Evolutionary conservation across 108 stramenopile genomes (phyloP).

Genomic region (Nitzschia putrida): DNA sequence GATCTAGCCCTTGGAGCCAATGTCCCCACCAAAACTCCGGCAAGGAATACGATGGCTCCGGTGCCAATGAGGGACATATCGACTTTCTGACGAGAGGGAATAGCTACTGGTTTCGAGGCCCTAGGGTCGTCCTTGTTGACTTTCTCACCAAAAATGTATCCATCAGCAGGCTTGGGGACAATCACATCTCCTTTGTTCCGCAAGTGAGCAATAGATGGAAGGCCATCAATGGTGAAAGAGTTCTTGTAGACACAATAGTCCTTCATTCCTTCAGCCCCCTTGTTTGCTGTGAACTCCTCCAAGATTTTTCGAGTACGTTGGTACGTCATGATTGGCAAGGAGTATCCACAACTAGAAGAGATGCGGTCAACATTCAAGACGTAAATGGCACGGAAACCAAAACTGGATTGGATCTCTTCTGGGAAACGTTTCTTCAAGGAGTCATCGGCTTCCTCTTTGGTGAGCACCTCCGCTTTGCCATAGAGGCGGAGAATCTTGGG

Average conservation of each 20-base stretch:
- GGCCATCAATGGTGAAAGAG: conserved; percentile 54
- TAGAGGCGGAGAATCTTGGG: conserved; percentile 45
- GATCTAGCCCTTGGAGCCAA: neutral
- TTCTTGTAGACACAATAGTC: conserved; percentile 47
- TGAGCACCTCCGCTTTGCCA: conserved; percentile 22
- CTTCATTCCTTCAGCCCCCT: conserved; percentile 30
- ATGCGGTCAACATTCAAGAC: conserved; percentile 41
- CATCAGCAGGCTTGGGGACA: conserved; percentile 25
- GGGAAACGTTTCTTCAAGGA: conserved; percentile 16
- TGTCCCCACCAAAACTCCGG: neutral
- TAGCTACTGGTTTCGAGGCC: neutral
- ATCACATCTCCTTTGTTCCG: conserved; percentile 9
- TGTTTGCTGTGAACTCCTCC: conserved; percentile 29
- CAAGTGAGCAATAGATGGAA: conserved; percentile 38
- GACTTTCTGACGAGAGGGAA: neutral
- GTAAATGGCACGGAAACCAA: conserved; percentile 30
- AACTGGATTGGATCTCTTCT: neutral
- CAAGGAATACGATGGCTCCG: neutral
- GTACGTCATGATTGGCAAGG: conserved; percentile 45
- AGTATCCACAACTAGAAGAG: conserved; percentile 48
- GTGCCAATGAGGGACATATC: neutral
- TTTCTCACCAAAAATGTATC: conserved; percentile 32
- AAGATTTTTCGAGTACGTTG: conserved; percentile 38
- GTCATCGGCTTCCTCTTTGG: conserved; percentile 11
- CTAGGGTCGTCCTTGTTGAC: conserved; percentile 8